phyloP scores from a whole-genome alignment of 2,329 filamentous ascomycete genomes.

The Penicillium italicum region DNA sequence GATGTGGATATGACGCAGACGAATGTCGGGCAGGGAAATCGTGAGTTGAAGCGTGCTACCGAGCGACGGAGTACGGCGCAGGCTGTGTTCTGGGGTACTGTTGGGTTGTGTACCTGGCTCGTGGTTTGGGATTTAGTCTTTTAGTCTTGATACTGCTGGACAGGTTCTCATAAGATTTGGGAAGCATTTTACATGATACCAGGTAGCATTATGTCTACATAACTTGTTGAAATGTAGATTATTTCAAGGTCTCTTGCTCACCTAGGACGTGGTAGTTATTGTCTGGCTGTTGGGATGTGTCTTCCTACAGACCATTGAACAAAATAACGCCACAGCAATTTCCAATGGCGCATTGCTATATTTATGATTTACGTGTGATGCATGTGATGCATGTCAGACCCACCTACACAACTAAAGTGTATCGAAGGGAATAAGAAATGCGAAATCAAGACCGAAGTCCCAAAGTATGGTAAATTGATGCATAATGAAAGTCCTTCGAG shows the following conservation, averaged over 20 bases:
- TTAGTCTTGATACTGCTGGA: constrained; percentile 7
- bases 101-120: constrained; percentile 69
- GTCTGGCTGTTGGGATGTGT: neutral
- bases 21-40: constrained; percentile 86
- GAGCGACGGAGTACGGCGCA: constrained; percentile 68
- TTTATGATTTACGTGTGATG: neutral
- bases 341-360: neutral
- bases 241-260: neutral
- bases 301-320: neutral
- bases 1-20: constrained; percentile 79
- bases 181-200: neutral
- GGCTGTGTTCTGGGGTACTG: constrained; percentile 76
- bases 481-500: neutral
- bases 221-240: neutral
- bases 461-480: neutral
- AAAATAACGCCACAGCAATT: neutral
- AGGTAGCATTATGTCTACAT: neutral
- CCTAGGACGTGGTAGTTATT: too few species aligned
- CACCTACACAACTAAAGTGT: neutral
- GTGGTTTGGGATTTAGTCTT: constrained; percentile 74
- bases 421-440: neutral
- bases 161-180: neutral
- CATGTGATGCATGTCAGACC: neutral
- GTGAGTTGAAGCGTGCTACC: constrained; percentile 79
- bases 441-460: neutral